Evolutionary conservation across 805 yeast genomes (phyloP), one percentile per base, ranked within the genome.

Genomic region (Huiozyma naganishii): DNA sequence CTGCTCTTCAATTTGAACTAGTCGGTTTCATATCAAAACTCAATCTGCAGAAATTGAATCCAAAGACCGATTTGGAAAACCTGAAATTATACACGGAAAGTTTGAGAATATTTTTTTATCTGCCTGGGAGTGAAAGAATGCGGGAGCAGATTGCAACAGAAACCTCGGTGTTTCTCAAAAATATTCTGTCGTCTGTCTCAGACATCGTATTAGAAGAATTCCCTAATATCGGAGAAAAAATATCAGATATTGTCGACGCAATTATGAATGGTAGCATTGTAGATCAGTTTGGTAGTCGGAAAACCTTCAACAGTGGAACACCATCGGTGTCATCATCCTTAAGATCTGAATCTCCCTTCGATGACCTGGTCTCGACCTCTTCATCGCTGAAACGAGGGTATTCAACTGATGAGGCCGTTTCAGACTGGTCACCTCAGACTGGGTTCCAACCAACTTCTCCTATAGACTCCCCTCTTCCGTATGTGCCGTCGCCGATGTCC

Each of bases 21-120:
- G 49, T 51, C 17, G 46, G 55, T 3, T 59, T 66, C 32, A 45
- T 66, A 27, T 54, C 54, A n/a, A 54, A 48, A 27, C 42, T 63
- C 35, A 45, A 48, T 17, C 43, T 52, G 9, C 46, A 52, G 30
- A 45, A 50, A 12, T 43, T 47, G 6, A 41, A 47, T 11, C 45
- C 42, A 30, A 37, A 43, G 7, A 36, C 48, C 3, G 54, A 52
- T 34, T 41, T 53, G 5, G 47, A 51, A 29, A 52, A 59, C n/a
- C 41, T 67, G 35, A 55, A 57, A 33, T 54, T 68, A 35, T 58
- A 65, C 10, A 61, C 64, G 3, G 70, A 69, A 36, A 66, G 68
- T 27, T 54, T 68, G 39, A 61, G 60, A 48, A 49, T 61, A 5
- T 64, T 62, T 34, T 61, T 65, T 35, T 49, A 57, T 23, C 51